Percentiles rank a stretch among this genome's conserved stretches.
Conservation (phyloP, 805 yeast genomes). For the Ogataea pilisensis region DNA sequence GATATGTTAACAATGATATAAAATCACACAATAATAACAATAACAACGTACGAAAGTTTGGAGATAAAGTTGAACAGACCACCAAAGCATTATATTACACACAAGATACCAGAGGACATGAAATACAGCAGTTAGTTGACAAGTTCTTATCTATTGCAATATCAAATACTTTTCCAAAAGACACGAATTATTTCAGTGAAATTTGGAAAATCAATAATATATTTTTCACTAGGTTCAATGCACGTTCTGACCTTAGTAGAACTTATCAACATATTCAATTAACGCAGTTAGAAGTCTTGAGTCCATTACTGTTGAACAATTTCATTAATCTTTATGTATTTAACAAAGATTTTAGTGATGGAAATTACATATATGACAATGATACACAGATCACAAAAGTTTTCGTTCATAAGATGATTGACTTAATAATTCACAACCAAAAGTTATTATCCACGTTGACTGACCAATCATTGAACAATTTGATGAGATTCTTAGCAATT, state of each 20-base stretch:
- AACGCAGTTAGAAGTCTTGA: not conserved
- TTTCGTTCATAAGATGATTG: not conserved
- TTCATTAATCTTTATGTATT: not conserved
- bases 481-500: not conserved
- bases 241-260: not conserved
- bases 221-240: not conserved
- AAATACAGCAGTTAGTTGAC: not conserved
- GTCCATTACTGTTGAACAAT: not conserved
- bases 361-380: not conserved
- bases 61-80: too few species aligned
- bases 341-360: not conserved
- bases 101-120: too few species aligned
- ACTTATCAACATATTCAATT: not conserved
- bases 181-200: not conserved
- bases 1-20: too few species aligned
- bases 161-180: not conserved
- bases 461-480: not conserved
- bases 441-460: not conserved
- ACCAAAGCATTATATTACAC: too few species aligned
- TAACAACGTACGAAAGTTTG: too few species aligned
- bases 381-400: not conserved
- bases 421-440: not conserved
- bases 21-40: too few species aligned
- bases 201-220: not conserved
- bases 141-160: not conserved